Conservation (phyloP, 1,139 yeast species). For the Candida glucosophila region DNA sequence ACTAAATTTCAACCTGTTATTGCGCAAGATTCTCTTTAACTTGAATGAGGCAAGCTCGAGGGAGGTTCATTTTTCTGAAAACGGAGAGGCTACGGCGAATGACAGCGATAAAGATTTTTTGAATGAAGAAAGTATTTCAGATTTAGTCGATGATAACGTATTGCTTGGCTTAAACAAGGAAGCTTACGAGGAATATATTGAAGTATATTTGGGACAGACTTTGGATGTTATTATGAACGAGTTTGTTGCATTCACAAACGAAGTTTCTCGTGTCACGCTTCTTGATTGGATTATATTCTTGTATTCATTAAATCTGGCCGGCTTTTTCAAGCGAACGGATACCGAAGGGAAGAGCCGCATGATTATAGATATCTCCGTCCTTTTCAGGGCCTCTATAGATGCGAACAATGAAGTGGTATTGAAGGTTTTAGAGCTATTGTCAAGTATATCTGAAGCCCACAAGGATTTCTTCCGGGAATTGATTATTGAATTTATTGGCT, state of each 20-base stretch:
- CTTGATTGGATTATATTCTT: constrained; percentile 87
- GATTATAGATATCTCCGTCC: constrained; percentile 58
- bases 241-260: constrained; percentile 39
- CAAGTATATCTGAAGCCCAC: constrained; percentile 75
- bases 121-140: too few species aligned
- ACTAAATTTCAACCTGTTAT: constrained; percentile 25
- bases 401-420: constrained; percentile 81
- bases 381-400: constrained; percentile 75
- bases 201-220: constrained; percentile 27
- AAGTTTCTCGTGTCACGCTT: constrained; percentile 75
- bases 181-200: constrained; percentile 33
- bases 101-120: constrained; percentile 3
- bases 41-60: constrained; percentile 10
- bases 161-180: constrained; percentile 30
- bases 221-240: constrained; percentile 28
- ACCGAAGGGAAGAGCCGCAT: constrained; percentile 28
- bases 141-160: constrained; percentile 9
- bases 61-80: constrained; percentile 1
- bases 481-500: constrained; percentile 58
- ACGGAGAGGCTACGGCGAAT: constrained; percentile 3
- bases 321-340: constrained; percentile 41
- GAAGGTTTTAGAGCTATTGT: constrained; percentile 65
- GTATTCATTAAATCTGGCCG: constrained; percentile 63
- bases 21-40: constrained; percentile 25
- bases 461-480: constrained; percentile 73